Evolutionary conservation across 2,329 filamentous ascomycete genomes (phyloP).

Genomic region (Venturiaceae sp.): DNA sequence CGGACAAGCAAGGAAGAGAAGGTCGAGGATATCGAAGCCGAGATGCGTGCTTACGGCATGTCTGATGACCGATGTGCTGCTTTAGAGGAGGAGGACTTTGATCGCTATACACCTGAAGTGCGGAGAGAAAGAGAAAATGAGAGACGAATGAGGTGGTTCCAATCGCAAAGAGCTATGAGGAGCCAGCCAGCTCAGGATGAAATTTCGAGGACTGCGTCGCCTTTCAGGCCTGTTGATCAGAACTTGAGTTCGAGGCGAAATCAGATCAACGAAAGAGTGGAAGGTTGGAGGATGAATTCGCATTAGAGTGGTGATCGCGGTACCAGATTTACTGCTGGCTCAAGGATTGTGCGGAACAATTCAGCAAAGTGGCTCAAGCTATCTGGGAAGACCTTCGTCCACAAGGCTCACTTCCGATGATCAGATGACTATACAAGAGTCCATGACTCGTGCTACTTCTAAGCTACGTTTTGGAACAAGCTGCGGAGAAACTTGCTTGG

Average conservation of each 20-base stretch:
- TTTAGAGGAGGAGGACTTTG: neutral
- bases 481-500: too few species aligned
- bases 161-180: neutral
- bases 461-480: too few species aligned
- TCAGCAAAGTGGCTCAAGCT: too few species aligned
- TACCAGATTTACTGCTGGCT: too few species aligned
- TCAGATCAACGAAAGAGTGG: neutral
- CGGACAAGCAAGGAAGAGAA: constrained; percentile 46
- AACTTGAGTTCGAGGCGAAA: neutral
- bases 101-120: neutral
- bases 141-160: neutral
- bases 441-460: too few species aligned
- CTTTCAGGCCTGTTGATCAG: neutral
- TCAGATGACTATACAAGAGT: too few species aligned
- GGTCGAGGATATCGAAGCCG: constrained; percentile 59
- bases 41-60: constrained; percentile 4
- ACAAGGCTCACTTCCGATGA: too few species aligned
- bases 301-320: too few species aligned
- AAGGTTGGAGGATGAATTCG: neutral
- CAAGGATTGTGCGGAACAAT: too few species aligned
- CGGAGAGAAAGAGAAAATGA: neutral
- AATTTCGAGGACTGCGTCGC: neutral
- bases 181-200: neutral
- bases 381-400: too few species aligned
- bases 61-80: neutral